Evolutionary conservation across 768 basidiomycete species (phyloP).

Genomic region (Auriscalpium orientale): DNA sequence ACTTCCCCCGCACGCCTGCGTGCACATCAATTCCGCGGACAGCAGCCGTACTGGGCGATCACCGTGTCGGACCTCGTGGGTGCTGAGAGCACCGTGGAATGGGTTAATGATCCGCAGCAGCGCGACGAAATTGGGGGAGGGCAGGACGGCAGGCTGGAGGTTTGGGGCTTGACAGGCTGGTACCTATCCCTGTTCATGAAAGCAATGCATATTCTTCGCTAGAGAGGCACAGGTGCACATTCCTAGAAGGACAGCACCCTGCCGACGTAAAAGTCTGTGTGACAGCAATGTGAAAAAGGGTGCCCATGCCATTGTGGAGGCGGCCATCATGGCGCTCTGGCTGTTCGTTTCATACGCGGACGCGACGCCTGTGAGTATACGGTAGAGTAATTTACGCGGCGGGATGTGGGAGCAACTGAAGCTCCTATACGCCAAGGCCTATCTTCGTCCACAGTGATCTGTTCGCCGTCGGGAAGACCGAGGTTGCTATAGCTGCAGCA

Average conservation of each 20-base stretch:
- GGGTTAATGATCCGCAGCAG: constrained; percentile 27
- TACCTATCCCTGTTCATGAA: constrained; percentile 62
- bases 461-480: no score
- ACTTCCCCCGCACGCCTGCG: constrained; percentile 41
- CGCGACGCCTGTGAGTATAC: no score
- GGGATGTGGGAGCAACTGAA: no score
- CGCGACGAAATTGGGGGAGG: constrained; percentile 37
- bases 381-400: no score
- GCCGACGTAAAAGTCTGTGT: no score
- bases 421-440: no score
- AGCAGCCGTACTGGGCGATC: constrained; percentile 55
- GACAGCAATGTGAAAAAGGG: not conserved
- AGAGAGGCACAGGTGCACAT: constrained; percentile 4
- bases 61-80: constrained; percentile 54
- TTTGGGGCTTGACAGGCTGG: constrained; percentile 85
- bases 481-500: no score
- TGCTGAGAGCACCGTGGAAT: constrained; percentile 16
- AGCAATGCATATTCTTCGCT: constrained; percentile 40
- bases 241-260: not conserved
- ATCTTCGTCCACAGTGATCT: no score
- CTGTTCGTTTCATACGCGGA: no score
- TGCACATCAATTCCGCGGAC: constrained; percentile 46
- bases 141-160: constrained; percentile 45
- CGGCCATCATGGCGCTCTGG: no score
- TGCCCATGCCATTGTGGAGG: no score